phyloP scores from a whole-genome alignment of 306 rosid species.

The Parietaria judaica region DNA sequence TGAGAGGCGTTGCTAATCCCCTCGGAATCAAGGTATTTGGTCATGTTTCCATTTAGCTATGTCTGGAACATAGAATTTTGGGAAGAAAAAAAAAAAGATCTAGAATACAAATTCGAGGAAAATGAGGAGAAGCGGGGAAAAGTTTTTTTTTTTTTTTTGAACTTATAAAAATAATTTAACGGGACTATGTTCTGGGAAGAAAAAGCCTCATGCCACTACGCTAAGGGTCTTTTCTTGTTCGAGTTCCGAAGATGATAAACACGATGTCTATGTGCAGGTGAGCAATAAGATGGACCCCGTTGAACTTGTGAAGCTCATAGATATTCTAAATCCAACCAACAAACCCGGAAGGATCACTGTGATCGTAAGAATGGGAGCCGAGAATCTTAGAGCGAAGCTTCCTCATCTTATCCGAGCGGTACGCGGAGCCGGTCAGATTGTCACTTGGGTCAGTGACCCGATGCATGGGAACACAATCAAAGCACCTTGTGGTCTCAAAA shows the following conservation, averaged over 20 bases:
- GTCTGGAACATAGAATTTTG: background rate
- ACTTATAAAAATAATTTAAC: too few relatives aligned
- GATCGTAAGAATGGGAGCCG: constrained; percentile 40
- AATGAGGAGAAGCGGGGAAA: too few relatives aligned
- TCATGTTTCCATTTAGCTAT: background rate
- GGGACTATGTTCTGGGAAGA: too few relatives aligned
- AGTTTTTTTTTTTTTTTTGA: too few relatives aligned
- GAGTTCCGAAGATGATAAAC: background rate
- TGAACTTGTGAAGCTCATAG: constrained; percentile 32
- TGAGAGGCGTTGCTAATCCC: constrained; percentile 40
- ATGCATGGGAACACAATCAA: constrained; percentile 40
- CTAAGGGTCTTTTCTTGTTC: too few relatives aligned
- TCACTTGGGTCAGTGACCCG: constrained; percentile 41
- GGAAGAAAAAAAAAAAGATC: too few relatives aligned
- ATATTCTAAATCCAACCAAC: constrained; percentile 32
- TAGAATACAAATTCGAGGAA: too few relatives aligned
- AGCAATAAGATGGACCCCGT: constrained; percentile 41
- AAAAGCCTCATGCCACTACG: too few relatives aligned
- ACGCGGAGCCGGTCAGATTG: constrained; percentile 30
- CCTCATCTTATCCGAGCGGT: constrained; percentile 36
- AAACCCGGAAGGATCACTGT: constrained; percentile 31
- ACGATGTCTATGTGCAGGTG: constrained; percentile 24
- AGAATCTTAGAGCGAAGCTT: constrained; percentile 36
- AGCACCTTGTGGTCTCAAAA: constrained; percentile 40
- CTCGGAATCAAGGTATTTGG: constrained; percentile 33